Base-by-base conservation (phyloP, 371 early-diverging fungal genomes). In the Batkoa obscura region DNA sequence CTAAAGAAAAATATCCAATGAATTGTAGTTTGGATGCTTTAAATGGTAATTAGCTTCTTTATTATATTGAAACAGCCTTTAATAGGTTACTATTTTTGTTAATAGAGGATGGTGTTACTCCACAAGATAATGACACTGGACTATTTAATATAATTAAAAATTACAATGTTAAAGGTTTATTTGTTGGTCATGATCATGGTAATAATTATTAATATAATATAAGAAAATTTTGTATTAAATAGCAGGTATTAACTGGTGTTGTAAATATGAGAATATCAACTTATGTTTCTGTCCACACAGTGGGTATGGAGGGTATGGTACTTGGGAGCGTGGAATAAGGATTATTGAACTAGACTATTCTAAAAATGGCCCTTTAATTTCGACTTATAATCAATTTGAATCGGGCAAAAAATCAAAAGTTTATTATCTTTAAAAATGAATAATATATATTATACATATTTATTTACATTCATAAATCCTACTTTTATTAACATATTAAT, bases 131-230 rank as follows among this genome's bases (percentile, higher is more conserved):
- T 13, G 45, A 45, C 23, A 45, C 45, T 15, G 45, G 45, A 15
- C 0, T 45, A 6, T 12, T 45, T 5, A 5, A 45, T 15, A 45
- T 45, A 6, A 5, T 45, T 5, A 15, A 45, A 15, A 12, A 5
- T 6, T 5, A 45, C 5, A 45, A 45, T 23, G 23, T 45, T 15
- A 5, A 45, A 45, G 45, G 12, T 4, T 13, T 45, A 45, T 45
- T 45, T 23, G 45, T 45, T 15, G 45, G 45, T 45, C 45, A 45
- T 45, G 45, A 45, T 45, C 45, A 45, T 23, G 45, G 45, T 45
- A 45, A 45, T 23, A 41, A 8, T 41, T 41, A 10, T 13, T 41
- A 10, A 8, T 41, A 10, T 41, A 10, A 8, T 41, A 41, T 13
- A 41, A 41, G 13, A 0, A 8, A 13, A 13, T 13, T 10, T 13